phyloP scores from a whole-genome alignment of 768 basidiomycete genomes.

The Collybia sp. region DNA sequence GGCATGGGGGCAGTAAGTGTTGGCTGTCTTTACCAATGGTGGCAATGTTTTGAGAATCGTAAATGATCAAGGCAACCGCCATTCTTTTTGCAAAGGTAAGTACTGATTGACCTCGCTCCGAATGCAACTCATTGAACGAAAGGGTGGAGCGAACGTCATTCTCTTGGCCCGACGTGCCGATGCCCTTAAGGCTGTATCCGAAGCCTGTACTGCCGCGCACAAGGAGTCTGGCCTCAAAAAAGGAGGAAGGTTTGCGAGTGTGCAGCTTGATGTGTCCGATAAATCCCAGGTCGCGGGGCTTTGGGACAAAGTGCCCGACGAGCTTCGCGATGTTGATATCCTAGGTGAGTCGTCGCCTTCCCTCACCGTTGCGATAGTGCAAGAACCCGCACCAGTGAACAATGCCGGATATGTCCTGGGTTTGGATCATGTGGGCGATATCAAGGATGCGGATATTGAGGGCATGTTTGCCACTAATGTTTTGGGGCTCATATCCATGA shows the following conservation, averaged over 20 bases:
- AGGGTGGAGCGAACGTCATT: constrained; percentile 88
- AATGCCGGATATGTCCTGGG: constrained; percentile 90
- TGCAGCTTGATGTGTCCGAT: constrained; percentile 81
- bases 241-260: constrained; percentile 69
- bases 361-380: background rate
- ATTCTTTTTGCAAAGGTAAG: constrained; percentile 86
- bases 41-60: background rate
- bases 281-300: constrained; percentile 64
- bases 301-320: constrained; percentile 65
- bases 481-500: constrained; percentile 78
- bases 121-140: background rate
- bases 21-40: background rate
- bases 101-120: constrained; percentile 3
- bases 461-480: constrained; percentile 82
- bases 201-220: constrained; percentile 65
- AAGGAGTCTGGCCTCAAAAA: constrained; percentile 64
- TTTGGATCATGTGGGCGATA: constrained; percentile 79
- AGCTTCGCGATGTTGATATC: constrained; percentile 74
- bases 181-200: constrained; percentile 63
- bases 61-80: constrained; percentile 72
- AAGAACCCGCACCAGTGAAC: constrained; percentile 35
- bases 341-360: constrained; percentile 49
- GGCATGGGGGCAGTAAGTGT: constrained; percentile 84
- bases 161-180: constrained; percentile 78
- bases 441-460: constrained; percentile 74